Percentiles rank a stretch among this genome's conserved stretches.
These are phyloP conservation scores for Pezicula neosporulosa DNA, from an alignment of 2,329 filamentous ascomycete genomes.

Conservation along the genomic window DNA sequence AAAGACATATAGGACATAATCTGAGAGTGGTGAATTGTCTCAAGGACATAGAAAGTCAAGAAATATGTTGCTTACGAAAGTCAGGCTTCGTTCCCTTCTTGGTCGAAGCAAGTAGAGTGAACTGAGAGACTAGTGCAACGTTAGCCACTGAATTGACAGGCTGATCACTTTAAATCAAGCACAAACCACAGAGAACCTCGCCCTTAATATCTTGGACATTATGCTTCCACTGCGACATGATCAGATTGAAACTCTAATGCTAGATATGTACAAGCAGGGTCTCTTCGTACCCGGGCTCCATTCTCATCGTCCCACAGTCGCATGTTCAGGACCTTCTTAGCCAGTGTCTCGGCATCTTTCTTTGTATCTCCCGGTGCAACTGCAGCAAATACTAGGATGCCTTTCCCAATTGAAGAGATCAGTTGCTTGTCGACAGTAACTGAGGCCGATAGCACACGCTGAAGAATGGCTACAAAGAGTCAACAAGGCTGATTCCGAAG, in stretches of 20 bases:
- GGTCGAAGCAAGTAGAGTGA: conserved; percentile 88
- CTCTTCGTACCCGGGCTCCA: conserved; percentile 23
- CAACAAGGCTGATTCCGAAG: conserved; percentile 6
- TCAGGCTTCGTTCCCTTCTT: conserved; percentile 95
- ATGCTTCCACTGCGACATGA: conserved; percentile 71
- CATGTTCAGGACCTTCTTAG: conserved; percentile 82
- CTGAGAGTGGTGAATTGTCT: no score
- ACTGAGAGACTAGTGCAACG: conserved; percentile 75
- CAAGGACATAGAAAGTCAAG: no score
- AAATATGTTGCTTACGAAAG: conserved; percentile 43
- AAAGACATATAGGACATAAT: no score
- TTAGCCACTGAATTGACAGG: conserved; percentile 1
- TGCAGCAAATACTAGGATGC: conserved; percentile 86
- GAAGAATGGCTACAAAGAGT: conserved; percentile 69
- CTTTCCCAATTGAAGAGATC: conserved; percentile 86
- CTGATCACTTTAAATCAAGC: not conserved
- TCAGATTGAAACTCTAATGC: conserved; percentile 8
- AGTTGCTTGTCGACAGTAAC: conserved; percentile 91
- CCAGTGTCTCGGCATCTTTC: conserved; percentile 81
- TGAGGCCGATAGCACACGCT: conserved; percentile 91
- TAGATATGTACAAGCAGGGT: conserved; percentile 2
- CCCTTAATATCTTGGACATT: conserved; percentile 85
- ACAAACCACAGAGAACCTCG: conserved; percentile 86
- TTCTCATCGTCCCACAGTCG: conserved; percentile 68
- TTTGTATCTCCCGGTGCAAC: conserved; percentile 86